A percentile compares a stretch with the other conserved stretches of the same genome.
Conservation (phyloP, 2,329 filamentous ascomycete genomes). For the Hortaea werneckii region DNA sequence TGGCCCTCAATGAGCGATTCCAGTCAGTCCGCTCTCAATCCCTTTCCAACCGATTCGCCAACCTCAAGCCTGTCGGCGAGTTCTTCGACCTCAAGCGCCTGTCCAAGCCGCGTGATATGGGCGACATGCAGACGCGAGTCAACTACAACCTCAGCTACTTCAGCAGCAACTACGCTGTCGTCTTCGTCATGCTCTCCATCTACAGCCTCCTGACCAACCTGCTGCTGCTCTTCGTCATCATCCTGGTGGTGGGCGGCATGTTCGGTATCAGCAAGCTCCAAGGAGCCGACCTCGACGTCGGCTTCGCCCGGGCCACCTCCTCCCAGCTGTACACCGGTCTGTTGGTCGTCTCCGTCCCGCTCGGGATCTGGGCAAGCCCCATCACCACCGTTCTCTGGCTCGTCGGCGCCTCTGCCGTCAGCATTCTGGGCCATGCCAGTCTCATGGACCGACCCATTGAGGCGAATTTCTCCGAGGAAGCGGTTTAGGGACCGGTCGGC, state of each 20-base stretch:
- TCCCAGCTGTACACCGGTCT: constrained; percentile 92
- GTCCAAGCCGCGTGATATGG: constrained; percentile 87
- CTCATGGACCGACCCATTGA: constrained; percentile 98
- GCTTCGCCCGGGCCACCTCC: constrained; percentile 69
- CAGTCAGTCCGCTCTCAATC: constrained; percentile 71
- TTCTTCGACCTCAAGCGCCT: constrained; percentile 94
- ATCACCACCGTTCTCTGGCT: constrained; percentile 85
- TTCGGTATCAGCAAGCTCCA: constrained; percentile 85
- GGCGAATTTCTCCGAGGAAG: constrained; percentile 99
- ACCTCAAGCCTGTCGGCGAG: constrained; percentile 80
- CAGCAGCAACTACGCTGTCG: constrained; percentile 93
- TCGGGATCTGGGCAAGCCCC: constrained; percentile 76
- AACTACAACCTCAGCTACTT: constrained; percentile 98
- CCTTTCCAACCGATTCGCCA: constrained; percentile 74
- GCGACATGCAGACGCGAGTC: constrained; percentile 79
- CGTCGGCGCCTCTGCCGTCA: constrained; percentile 87
- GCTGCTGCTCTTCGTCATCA: constrained; percentile 80
- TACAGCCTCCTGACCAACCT: constrained; percentile 88
- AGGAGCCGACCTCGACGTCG: constrained; percentile 79
- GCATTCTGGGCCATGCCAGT: constrained; percentile 86
- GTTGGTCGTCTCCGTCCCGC: constrained; percentile 69
- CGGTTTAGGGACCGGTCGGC: constrained; percentile 98
- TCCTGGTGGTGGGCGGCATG: constrained; percentile 76
- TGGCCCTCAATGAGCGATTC: constrained; percentile 80
- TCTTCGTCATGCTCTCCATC: constrained; percentile 91